Evolutionary conservation across 805 yeast genomes (phyloP).

Genomic region (Yarrowia sp.): DNA sequence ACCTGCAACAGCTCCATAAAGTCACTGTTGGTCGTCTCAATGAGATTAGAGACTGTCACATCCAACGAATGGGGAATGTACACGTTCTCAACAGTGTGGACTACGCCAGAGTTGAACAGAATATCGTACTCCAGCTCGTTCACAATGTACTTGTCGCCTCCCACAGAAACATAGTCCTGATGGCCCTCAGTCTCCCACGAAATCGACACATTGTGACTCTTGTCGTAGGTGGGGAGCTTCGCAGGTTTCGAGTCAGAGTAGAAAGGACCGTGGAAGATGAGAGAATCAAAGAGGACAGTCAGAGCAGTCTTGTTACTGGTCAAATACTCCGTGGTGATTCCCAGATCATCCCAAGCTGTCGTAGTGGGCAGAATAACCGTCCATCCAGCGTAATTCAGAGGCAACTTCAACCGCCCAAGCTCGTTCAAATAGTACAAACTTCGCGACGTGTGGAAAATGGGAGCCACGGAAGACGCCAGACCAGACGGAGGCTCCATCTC

Average conservation of each 20-base stretch:
- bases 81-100: slow-evolving; percentile 68
- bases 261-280: slow-evolving; percentile 66
- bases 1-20: slow-evolving; percentile 58
- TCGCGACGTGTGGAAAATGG: slow-evolving; percentile 66
- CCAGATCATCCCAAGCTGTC: slow-evolving; percentile 70
- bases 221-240: slow-evolving; percentile 45
- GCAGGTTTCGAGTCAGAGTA: slow-evolving; percentile 65
- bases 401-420: slow-evolving; percentile 60
- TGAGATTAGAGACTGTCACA: slow-evolving; percentile 62
- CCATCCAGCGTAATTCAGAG: slow-evolving; percentile 66
- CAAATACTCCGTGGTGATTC: slow-evolving; percentile 66
- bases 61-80: slow-evolving; percentile 63
- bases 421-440: slow-evolving; percentile 65
- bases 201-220: slow-evolving; percentile 42
- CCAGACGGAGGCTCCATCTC: slow-evolving; percentile 69
- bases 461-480: slow-evolving; percentile 69
- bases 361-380: slow-evolving; percentile 81
- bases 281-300: slow-evolving; percentile 60
- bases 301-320: slow-evolving; percentile 60
- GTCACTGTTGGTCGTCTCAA: slow-evolving; percentile 57
- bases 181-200: slow-evolving; percentile 10
- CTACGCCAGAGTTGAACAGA: slow-evolving; percentile 82
- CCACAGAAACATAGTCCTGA: slow-evolving; percentile 24
- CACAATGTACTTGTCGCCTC: slow-evolving; percentile 41
- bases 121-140: slow-evolving; percentile 57